Conservation (phyloP, 768 basidiomycete species). For the Dacryopinax spathularia region DNA sequence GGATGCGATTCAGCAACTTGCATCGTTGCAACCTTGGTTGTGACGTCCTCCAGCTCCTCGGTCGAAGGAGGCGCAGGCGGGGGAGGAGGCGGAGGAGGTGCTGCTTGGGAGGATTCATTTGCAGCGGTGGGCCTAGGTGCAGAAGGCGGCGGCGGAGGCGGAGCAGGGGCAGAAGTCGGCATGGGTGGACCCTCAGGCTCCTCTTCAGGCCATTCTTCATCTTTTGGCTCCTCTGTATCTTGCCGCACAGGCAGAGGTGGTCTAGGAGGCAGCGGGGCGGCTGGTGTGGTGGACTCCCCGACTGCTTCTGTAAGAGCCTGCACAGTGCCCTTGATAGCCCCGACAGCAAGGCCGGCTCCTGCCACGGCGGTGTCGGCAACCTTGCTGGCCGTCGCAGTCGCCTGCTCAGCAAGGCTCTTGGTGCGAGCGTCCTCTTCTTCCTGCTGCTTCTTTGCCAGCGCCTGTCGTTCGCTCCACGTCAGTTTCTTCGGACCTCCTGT, state of each 20-base stretch:
- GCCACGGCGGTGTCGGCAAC: constrained; percentile 14
- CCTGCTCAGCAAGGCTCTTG: constrained; percentile 34
- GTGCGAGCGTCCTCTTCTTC: constrained; percentile 64
- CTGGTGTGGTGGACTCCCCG: constrained; percentile 17
- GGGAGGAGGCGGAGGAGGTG: constrained; percentile 30
- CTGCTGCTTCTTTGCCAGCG: constrained; percentile 70
- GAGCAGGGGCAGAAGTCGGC: constrained; percentile 24
- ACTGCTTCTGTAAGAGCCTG: constrained; percentile 14
- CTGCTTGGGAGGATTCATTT: constrained; percentile 30
- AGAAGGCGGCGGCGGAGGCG: constrained; percentile 25
- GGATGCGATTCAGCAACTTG: constrained; percentile 18
- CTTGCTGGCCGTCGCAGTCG: constrained; percentile 10
- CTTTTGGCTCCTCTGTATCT: constrained; percentile 23
- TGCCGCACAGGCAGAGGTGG: constrained; percentile 22
- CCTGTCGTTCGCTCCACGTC: constrained; percentile 90
- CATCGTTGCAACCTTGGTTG: neutral
- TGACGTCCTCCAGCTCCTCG: neutral
- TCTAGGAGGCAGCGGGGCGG: constrained; percentile 18
- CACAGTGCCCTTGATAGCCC: constrained; percentile 23
- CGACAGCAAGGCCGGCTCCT: constrained; percentile 35
- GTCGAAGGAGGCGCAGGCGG: constrained; percentile 20
- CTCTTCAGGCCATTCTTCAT: constrained; percentile 20
- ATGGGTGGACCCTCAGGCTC: constrained; percentile 25
- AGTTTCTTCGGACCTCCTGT: constrained; percentile 50
- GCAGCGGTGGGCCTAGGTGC: constrained; percentile 19